Percentiles rank a stretch among this genome's conserved stretches.
These are phyloP conservation scores for Penicillium sp. DNA, from an alignment of 2,329 filamentous ascomycete species.

Conservation along the genomic window DNA sequence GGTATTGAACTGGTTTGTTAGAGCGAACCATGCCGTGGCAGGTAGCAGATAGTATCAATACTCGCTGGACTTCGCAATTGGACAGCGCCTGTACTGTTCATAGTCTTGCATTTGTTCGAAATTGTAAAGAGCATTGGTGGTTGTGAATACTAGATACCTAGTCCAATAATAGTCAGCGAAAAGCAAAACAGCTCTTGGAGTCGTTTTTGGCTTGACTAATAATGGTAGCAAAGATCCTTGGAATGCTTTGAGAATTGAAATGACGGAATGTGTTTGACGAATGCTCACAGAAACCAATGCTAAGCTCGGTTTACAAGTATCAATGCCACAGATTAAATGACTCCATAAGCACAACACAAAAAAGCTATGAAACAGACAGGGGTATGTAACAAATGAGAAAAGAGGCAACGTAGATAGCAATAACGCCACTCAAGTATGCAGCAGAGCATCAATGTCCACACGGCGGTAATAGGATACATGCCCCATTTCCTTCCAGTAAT, in stretches of 20 bases:
- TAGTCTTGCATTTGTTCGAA: no score
- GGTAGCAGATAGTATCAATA: no score
- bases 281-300: neutral
- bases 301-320: neutral
- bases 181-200: no score
- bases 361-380: neutral
- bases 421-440: slow-evolving; percentile 27
- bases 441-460: slow-evolving; percentile 43
- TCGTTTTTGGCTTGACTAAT: no score
- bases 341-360: neutral
- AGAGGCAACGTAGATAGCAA: neutral
- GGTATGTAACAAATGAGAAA: slow-evolving; percentile 8
- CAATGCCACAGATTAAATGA: neutral
- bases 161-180: neutral
- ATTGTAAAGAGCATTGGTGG: no score
- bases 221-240: no score
- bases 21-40: no score
- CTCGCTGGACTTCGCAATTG: no score
- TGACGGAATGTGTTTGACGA: no score
- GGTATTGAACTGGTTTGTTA: no score
- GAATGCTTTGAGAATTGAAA: no score
- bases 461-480: slow-evolving; percentile 48
- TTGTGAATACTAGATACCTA: neutral
- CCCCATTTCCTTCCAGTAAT: slow-evolving; percentile 69
- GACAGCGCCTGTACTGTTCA: no score